Evolutionary conservation across 768 basidiomycete species (phyloP).

Genomic region (Brasilioporus rufonigricans): DNA sequence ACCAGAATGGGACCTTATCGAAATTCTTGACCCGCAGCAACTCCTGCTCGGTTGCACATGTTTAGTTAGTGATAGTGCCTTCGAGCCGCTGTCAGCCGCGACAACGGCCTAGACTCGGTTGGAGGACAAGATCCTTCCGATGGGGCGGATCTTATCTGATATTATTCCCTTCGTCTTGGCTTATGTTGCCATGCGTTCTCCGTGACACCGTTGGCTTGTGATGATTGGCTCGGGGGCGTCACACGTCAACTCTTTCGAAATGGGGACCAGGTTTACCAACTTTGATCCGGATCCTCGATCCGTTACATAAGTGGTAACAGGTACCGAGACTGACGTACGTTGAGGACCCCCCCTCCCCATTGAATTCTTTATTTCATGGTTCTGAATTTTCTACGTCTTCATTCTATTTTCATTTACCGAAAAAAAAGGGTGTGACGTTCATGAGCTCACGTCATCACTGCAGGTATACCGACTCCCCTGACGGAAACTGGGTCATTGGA

Average conservation of each 20-base stretch:
- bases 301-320: not conserved
- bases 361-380: not conserved
- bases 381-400: constrained; percentile 4
- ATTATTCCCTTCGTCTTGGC: not conserved
- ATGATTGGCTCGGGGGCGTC: not conserved
- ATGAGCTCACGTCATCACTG: not conserved
- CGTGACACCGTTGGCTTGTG: not conserved
- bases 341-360: constrained; percentile 10
- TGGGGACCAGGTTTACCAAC: not conserved
- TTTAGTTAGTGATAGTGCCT: not conserved
- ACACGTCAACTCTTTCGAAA: not conserved
- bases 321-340: not conserved
- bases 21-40: not conserved
- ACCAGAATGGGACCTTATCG: not conserved
- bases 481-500: constrained; percentile 89
- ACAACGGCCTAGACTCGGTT: not conserved
- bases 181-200: not conserved
- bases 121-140: constrained; percentile 20
- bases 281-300: constrained; percentile 1
- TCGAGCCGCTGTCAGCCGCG: not conserved
- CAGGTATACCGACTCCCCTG: constrained; percentile 89
- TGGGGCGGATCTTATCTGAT: constrained; percentile 1
- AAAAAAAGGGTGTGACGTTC: not conserved
- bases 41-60: not conserved
- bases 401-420: not conserved